These are phyloP conservation scores for Pleurostoma richardsiae DNA, from an alignment of 2,329 filamentous ascomycete genomes.

Conservation along the genomic window DNA sequence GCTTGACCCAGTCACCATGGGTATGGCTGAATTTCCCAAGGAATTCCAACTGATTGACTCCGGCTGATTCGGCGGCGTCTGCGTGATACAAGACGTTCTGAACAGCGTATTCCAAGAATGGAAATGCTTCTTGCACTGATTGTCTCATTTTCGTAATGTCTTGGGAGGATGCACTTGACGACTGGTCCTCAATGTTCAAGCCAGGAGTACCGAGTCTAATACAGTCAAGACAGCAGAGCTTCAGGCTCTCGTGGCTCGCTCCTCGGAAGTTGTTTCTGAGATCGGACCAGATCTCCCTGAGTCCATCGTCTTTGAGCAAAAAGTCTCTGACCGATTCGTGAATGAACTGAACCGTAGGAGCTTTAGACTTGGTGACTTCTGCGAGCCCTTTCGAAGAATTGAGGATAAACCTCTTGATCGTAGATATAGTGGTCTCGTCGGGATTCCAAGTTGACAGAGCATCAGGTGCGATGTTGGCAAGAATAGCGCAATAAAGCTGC, in stretches of 20 bases:
- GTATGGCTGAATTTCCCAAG: conserved; percentile 18
- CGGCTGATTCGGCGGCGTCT: conserved; percentile 22
- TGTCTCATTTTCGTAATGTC: background rate
- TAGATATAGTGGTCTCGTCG: conserved; percentile 3
- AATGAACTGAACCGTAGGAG: conserved; percentile 42
- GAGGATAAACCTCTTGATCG: conserved; percentile 27
- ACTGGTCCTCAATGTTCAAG: background rate
- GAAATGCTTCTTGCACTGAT: conserved; percentile 16
- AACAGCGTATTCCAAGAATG: conserved; percentile 42
- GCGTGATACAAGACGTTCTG: conserved; percentile 34
- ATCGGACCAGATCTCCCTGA: conserved; percentile 23
- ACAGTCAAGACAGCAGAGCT: conserved; percentile 29
- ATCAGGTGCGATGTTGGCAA: conserved; percentile 16
- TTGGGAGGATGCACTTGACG: no score
- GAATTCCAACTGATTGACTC: conserved; percentile 22
- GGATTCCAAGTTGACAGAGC: background rate
- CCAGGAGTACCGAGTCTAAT: background rate
- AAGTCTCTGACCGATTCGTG: conserved; percentile 47
- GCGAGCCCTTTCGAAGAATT: conserved; percentile 45
- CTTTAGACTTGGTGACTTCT: conserved; percentile 27
- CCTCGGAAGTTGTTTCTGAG: conserved; percentile 21
- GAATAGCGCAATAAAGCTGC: conserved; percentile 38
- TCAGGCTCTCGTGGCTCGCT: conserved; percentile 35
- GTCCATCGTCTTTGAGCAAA: conserved; percentile 28
- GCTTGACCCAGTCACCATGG: conserved; percentile 14